Percentiles rank a stretch among this genome's conserved stretches.
phyloP scores from a whole-genome alignment of 768 basidiomycete species.

The Punctularia strigosozonata region DNA sequence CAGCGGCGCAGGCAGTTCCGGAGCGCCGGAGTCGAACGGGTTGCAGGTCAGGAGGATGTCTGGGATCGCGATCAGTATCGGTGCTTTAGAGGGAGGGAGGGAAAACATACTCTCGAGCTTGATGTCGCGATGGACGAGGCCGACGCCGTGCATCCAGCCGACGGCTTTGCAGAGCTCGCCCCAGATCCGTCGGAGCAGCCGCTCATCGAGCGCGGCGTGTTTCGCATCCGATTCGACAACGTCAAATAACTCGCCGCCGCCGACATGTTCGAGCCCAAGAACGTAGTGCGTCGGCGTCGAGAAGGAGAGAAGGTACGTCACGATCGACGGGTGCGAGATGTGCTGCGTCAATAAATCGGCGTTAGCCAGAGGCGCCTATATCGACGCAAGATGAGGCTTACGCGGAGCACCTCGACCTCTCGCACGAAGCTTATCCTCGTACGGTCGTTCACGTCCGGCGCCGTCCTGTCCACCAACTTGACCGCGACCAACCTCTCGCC shows the following conservation, averaged over 20 bases:
- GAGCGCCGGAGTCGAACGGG: constrained; percentile 21
- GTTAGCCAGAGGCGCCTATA: constrained; percentile 1
- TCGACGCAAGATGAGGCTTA: constrained; percentile 19
- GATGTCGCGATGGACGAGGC: constrained; percentile 83
- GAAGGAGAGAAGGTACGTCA: constrained; percentile 58
- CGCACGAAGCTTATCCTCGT: constrained; percentile 70
- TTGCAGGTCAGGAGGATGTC: constrained; percentile 66
- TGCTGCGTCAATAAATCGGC: constrained; percentile 30
- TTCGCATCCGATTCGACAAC: constrained; percentile 48
- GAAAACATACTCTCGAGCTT: constrained; percentile 62
- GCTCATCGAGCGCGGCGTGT: constrained; percentile 23
- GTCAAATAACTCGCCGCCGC: constrained; percentile 75
- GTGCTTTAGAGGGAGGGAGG: background rate
- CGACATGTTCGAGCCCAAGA: constrained; percentile 64
- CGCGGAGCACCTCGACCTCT: constrained; percentile 77
- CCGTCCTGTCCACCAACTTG: constrained; percentile 35
- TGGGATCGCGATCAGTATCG: constrained; percentile 16
- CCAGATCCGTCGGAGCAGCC: constrained; percentile 57
- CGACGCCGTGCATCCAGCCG: constrained; percentile 79
- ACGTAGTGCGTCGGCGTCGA: constrained; percentile 64
- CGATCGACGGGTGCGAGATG: constrained; percentile 73
- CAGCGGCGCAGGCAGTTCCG: constrained; percentile 38
- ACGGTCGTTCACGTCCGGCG: constrained; percentile 47
- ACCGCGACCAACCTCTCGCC: constrained; percentile 34
- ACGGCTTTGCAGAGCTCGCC: constrained; percentile 68